phyloP scores from a whole-genome alignment of 331 rosid genomes.

The Dryas integrifolia region DNA sequence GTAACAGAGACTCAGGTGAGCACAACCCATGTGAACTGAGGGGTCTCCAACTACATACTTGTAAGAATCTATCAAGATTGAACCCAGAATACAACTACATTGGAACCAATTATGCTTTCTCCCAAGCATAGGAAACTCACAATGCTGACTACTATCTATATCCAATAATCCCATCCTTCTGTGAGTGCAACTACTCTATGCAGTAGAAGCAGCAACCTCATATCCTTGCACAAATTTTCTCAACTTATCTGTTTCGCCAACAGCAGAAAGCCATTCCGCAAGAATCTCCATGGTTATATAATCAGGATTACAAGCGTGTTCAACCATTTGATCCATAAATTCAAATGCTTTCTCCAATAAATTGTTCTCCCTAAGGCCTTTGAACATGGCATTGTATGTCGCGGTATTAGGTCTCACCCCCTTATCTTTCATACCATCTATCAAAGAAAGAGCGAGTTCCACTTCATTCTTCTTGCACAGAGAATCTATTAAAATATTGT shows the following conservation, averaged over 20 bases:
- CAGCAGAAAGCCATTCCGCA: conserved; percentile 68
- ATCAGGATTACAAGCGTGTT: conserved; percentile 67
- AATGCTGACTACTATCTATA: background rate
- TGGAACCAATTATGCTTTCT: background rate
- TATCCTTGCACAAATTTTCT: conserved; percentile 48
- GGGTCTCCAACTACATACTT: background rate
- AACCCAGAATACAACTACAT: background rate
- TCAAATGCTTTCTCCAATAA: conserved; percentile 54
- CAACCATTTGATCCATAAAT: conserved; percentile 71
- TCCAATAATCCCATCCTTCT: background rate
- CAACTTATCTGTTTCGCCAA: conserved; percentile 51
- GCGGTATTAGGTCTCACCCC: conserved; percentile 58
- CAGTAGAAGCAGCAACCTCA: conserved; percentile 35
- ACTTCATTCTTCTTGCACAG: conserved; percentile 57
- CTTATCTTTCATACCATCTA: conserved; percentile 60
- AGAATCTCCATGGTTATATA: conserved; percentile 72
- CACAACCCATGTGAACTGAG: background rate
- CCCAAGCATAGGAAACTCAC: background rate
- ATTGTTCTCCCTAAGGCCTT: conserved; percentile 47
- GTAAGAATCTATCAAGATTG: background rate
- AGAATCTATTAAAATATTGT: conserved; percentile 63
- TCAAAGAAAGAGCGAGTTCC: conserved; percentile 48
- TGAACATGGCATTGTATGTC: conserved; percentile 67
- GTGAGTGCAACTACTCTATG: conserved; percentile 4
- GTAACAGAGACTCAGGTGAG: background rate